Conservation (phyloP, 2,329 filamentous ascomycete genomes). For the Aureobasidium subglaciale region DNA sequence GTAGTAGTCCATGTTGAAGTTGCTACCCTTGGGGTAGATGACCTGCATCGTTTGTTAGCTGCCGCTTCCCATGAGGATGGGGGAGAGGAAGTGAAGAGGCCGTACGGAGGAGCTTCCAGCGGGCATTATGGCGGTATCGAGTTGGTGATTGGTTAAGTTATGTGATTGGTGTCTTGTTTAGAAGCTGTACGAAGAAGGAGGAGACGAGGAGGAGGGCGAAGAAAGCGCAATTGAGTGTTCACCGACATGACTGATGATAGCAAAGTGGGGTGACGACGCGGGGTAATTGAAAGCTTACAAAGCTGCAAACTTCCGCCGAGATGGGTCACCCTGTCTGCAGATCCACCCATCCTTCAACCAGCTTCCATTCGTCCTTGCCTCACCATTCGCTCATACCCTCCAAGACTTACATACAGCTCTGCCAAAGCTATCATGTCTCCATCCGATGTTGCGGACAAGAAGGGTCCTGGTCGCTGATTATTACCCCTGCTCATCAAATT, state of each 20-base stretch:
- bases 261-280: conserved; percentile 4
- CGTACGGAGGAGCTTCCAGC: conserved; percentile 13
- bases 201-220: background rate
- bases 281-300: conserved; percentile 11
- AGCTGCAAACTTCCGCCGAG: background rate
- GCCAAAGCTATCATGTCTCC: no score
- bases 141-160: background rate
- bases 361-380: background rate
- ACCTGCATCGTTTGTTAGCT: conserved; percentile 18
- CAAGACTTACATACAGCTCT: no score
- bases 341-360: background rate
- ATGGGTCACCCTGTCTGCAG: background rate
- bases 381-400: no score
- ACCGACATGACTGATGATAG: background rate
- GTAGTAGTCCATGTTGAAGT: conserved; percentile 36
- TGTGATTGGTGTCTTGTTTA: background rate
- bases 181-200: background rate
- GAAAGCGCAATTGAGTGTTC: background rate
- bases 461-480: no score
- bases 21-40: conserved; percentile 30
- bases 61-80: background rate
- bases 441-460: no score
- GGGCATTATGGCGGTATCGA: conserved; percentile 14
- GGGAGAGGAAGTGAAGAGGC: background rate
- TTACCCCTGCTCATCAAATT: background rate